Evolutionary conservation across 495 filamentous ascomycete genomes (phyloP).

Genomic region (Aspergillus kassunensis): DNA sequence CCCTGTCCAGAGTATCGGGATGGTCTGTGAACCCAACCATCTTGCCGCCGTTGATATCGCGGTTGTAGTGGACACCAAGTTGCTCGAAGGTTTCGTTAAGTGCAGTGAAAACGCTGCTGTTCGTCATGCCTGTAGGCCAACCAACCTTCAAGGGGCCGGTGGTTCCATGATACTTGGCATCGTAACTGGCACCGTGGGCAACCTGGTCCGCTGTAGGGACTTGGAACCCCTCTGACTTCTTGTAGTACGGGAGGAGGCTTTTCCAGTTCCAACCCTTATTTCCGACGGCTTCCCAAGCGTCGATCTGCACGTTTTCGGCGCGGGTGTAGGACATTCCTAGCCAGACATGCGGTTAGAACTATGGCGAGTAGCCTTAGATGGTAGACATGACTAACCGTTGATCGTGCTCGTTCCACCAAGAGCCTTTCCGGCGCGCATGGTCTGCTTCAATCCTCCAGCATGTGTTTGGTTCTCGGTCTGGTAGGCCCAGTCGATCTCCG

Average conservation of each 20-base stretch:
- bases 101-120: slow-evolving; percentile 11
- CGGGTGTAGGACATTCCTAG: slow-evolving; percentile 15
- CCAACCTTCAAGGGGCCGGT: slow-evolving; percentile 26
- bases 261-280: slow-evolving; percentile 34
- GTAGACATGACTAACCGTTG: not conserved
- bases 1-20: slow-evolving; percentile 28
- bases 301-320: slow-evolving; percentile 23
- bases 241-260: slow-evolving; percentile 27
- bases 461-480: not conserved
- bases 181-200: slow-evolving; percentile 15
- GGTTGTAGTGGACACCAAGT: slow-evolving; percentile 26
- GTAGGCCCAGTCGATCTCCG: not conserved
- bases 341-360: not conserved
- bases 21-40: slow-evolving; percentile 31
- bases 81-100: slow-evolving; percentile 7
- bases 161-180: slow-evolving; percentile 21
- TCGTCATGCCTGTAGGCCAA: slow-evolving; percentile 17
- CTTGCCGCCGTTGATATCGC: slow-evolving; percentile 32
- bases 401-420: slow-evolving; percentile 3
- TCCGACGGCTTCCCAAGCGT: slow-evolving; percentile 25
- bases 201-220: slow-evolving; percentile 14
- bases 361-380: no score
- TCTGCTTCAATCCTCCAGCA: not conserved
- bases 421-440: not conserved
- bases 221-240: slow-evolving; percentile 23